Base-by-base conservation (phyloP, 1,284 basidiomycete species). In the Boletus semigastroideus region DNA sequence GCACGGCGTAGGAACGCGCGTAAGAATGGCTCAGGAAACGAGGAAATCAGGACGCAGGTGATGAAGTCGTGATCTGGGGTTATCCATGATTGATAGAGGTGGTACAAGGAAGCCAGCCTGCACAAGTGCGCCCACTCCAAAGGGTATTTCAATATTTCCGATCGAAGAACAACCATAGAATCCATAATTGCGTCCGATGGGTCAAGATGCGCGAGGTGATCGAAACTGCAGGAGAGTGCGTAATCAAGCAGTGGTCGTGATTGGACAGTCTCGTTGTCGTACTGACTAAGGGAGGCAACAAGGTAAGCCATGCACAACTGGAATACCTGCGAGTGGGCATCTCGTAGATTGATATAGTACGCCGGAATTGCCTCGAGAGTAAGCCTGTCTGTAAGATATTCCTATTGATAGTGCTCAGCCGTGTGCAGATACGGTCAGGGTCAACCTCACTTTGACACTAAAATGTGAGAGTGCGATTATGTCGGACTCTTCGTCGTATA, bases 381-480 rank as follows among this genome's bases (percentile, higher is more conserved):
- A 12, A 25, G 31, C 16, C 37, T 13, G 8, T 14, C 46, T n/a
- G 22, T 37, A 6, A 57, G 48, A 37, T 55, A 55, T 22, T 55
- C 54, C 53, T 46, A 11, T 20, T 28, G 5, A 27, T 3, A 3
- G n/a, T 30, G 10, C 12, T 42, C 27, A 30, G 27, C 13, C 27
- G 8, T 6, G 12, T 14, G 13, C 14, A n/a, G 5, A 6, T 17
- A 4, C 37, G 9, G 6, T 14, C 2, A 13, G 16, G n/a, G 30
- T 12, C 11, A 4, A 1, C 19, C 31, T 31, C 36, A 58, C 57
- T 46, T 59, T 60, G 20, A 58, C 58, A n/a, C 55, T 60, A 31
- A 57, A 58, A 37, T 58, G 57, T 8, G 58, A 60, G 2, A 58
- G 28, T 13, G n/a, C 48, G n/a, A 58, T 13, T 1, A 48, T 14